Base-by-base conservation (phyloP, 257 asterid genomes). In the Salvia hispanica region DNA sequence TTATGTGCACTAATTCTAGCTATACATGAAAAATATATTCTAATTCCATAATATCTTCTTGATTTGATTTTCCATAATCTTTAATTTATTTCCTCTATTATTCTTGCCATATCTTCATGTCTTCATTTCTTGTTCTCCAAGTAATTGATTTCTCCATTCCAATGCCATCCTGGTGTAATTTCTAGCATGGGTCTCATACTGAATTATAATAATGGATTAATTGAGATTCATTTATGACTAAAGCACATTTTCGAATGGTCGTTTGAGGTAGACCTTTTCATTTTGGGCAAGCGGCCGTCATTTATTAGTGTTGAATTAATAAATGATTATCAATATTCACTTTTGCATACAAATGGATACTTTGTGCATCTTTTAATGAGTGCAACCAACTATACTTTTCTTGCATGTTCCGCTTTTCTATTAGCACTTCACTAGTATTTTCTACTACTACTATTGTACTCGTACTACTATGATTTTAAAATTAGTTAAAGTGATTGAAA, bases 221-320 rank as follows among this genome's bases (percentile, higher is more conserved):
- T 67, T 14, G 36, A 56, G 62, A 43, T 56, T 43, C 33, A 68
- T 56, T 68, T 28, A 44, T 44, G 42, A 4, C 40, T 12, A 9
- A 15, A 31, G 39, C 2, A 39, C 39, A 54, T 39, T 13, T 50
- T 64, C 5, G 37, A 31, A 48, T 53, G 40, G 10, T 37, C 6
- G 9, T 40, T 54, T 54, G 3, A 43, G 39, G 47, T 40, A 52
- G 44, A 34, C 42, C 10, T 54, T 51, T n/a, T 67, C 34, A 37
- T 51, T 52, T 66, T 6, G 28, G 59, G 15, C 15, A 47, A 47
- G 52, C 42, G 18, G 52, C 5, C 3, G 37, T 12, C 15, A 13
- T 40, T 4, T 61, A 8, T 7, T 63, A 45, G 16, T 48, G 69
- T 15, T 8, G 25, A 46, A 42, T 16, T 60, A 31, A 60, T 39